Evolutionary conservation across 2,329 filamentous ascomycete species (phyloP), one percentile per base, ranked within the genome.

Genomic region (Apiospora malaysiana): DNA sequence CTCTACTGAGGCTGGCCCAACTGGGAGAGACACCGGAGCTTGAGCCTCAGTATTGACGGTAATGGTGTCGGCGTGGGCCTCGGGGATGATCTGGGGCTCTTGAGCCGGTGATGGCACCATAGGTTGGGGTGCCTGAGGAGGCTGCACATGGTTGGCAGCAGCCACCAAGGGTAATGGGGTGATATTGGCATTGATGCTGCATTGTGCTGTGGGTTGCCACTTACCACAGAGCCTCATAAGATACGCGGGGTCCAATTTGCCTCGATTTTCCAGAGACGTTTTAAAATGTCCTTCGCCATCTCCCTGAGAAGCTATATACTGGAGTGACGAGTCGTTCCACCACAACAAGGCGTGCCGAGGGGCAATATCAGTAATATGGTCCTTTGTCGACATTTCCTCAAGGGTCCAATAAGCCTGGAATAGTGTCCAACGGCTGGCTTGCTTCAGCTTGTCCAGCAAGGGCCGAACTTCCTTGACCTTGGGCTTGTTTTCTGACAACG

Each of bases 401-500:
- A 63, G 56, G 40, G 8, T 0, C 6, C 7, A 9, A 63, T 63
- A 63, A 32, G 7, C 18, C 7, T 14, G 9, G 32, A 32, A 18
- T 18, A 63, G 56, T n/a, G n/a, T 8, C 27, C 32, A 63, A 21
- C n/a, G 27, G 32, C 32, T 32, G 32, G 12, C 27, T 40, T 23
- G 21, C 56, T 63, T 63, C 16, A 63, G 32, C 3, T n/a, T 2
- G 3, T n/a, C 21, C 56, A 40, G 40, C 8, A 63, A 32, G 32
- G 56, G 56, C 40, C 56, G 56, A 32, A 63, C 18, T 7, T 63
- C 56, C 32, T 63, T 63, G 8, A 63, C 56, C 56, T 63, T 63
- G 56, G n/a, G 32, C 18, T n/a, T n/a, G 18, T n/a, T 4, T n/a
- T 9, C 9, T 21, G 18, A 14, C 8, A 40, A n/a, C 18, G 18